Conservation (phyloP, 148 eudicot genomes). For the Chenopodium album region DNA sequence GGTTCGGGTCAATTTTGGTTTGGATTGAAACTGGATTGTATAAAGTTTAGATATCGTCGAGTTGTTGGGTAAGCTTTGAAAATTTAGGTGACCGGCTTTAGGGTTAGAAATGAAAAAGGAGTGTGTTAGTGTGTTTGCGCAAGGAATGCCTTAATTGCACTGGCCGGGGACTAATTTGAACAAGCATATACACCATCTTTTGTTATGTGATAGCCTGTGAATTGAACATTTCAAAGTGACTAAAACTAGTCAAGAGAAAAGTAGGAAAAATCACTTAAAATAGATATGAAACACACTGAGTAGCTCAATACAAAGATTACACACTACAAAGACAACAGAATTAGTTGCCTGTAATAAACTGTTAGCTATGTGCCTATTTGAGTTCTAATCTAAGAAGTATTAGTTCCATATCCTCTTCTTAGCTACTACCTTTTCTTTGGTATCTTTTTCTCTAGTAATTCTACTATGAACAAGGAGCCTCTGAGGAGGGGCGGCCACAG, state of each 20-base stretch:
- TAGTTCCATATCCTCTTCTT: slow-evolving; percentile 65
- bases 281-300: background rate
- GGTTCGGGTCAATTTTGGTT: too few relatives aligned
- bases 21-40: too few relatives aligned
- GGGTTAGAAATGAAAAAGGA: too few relatives aligned
- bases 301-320: background rate
- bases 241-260: background rate
- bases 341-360: slow-evolving; percentile 3
- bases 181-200: too few relatives aligned
- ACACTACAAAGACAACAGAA: slow-evolving; percentile 15
- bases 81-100: too few relatives aligned
- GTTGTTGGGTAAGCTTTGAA: too few relatives aligned
- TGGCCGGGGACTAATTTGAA: too few relatives aligned
- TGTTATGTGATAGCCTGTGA: too few relatives aligned
- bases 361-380: background rate
- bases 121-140: too few relatives aligned
- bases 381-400: background rate
- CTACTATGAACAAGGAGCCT: slow-evolving; percentile 39
- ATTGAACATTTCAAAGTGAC: too few relatives aligned
- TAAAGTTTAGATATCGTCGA: too few relatives aligned
- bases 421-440: background rate
- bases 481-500: slow-evolving; percentile 35
- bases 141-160: too few relatives aligned
- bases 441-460: slow-evolving; percentile 53
- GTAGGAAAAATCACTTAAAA: background rate